Evolutionary conservation across 2,329 filamentous ascomycete genomes (phyloP).

Genomic region (Aspergillus novoparasiticus): DNA sequence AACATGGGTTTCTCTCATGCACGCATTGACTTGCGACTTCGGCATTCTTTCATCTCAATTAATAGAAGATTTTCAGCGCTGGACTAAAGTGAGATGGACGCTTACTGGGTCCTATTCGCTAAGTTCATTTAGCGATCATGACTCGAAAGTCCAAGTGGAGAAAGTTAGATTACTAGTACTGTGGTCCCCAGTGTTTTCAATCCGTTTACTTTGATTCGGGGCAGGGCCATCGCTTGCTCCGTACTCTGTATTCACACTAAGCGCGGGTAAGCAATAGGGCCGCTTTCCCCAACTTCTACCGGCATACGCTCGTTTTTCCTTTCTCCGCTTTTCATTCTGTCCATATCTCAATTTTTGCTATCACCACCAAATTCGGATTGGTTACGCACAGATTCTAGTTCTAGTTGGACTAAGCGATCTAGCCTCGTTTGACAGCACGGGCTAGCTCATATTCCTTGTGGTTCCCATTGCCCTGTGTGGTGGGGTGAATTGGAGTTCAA

Average conservation of each 20-base stretch:
- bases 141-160: neutral
- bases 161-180: neutral
- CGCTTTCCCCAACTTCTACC: constrained; percentile 19
- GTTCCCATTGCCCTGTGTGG: neutral
- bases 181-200: constrained; percentile 1
- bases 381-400: neutral
- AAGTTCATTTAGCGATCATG: neutral
- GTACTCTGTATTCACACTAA: neutral
- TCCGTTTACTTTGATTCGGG: neutral
- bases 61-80: neutral
- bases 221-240: neutral
- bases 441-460: neutral
- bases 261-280: constrained; percentile 20
- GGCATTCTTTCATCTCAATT: neutral
- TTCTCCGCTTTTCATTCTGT: constrained; percentile 22
- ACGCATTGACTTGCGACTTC: neutral
- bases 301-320: constrained; percentile 15
- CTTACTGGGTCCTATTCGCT: neutral
- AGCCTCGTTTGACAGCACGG: neutral
- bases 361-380: constrained; percentile 4
- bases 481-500: constrained; percentile 11
- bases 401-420: constrained; percentile 1
- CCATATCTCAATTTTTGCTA: constrained; percentile 3
- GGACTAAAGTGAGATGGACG: neutral
- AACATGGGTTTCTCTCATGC: neutral